Base-by-base conservation (phyloP, 2,329 filamentous ascomycete genomes). In the Gyromitra esculenta region DNA sequence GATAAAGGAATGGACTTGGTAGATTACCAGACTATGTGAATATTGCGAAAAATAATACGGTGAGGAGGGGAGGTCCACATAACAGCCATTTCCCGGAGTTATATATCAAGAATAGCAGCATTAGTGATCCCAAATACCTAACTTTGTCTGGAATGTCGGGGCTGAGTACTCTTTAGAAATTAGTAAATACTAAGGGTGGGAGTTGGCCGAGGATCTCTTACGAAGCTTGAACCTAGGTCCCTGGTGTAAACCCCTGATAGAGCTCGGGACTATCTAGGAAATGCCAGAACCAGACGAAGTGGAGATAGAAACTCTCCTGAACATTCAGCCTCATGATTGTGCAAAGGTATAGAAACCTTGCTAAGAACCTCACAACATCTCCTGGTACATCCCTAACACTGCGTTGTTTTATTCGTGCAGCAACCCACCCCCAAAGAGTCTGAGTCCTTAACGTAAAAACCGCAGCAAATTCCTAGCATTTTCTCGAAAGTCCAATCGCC, bases 151-250 rank as follows among this genome's bases (percentile, higher is more conserved):
- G 13, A 15, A 21, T n/a, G 43, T 39, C 25, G 41, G 2, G 39
- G 18, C 37, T 8, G 59, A 45, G 37, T 4, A n/a, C 39, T 43
- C 37, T 6, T 25, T 8, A n/a, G 41, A 31, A 52, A 52, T n/a
- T 37, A 37, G 56, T 15, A 15, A 13, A 63, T 43, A 45, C 31
- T 31, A 48, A 63, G 18, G 41, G 41, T 41, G 39, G 41, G 13
- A 63, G n/a, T 35, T 41, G 60, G 9, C 39, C 15, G 18, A 31
- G 60, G 5, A 35, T 15, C 39, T 13, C 15, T 37, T 8, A 18
- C 1, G 9, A 63, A 63, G 60, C 60, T 63, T 63, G 60, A 63
- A 31, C 41, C 39, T 1, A 41, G 18, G 9, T 41, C 60, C 18
- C n/a, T 48, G 60, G 8, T 5, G 13, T 25, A 18, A n/a, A 25